Base-by-base conservation (phyloP, 2,329 filamentous ascomycete species). In the Didymella pinodella region DNA sequence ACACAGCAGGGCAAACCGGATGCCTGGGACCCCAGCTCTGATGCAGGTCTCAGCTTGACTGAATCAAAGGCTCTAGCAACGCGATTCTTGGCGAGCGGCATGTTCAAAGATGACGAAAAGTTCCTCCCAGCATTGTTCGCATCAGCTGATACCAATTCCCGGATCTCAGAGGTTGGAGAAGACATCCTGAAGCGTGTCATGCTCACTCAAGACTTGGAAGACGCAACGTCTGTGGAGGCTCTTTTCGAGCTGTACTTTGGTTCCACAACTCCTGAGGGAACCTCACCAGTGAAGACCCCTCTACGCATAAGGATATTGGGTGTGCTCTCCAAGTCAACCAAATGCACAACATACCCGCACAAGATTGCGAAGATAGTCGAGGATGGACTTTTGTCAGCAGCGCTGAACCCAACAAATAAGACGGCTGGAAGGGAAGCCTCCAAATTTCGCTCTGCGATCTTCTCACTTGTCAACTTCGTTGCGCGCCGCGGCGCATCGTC, bases 391-490 rank as follows among this genome's bases (percentile, higher is more conserved):
- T 72, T 83, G 62, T 79, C 82, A 69, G 55, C 73, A 64, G 66
- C 75, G 70, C 59, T 71, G 14, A 70, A 65, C 29, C 66, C 67
- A 18, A 70, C 65, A 16, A 70, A 67, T 31, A 80, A 66, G 70
- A 78, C 82, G 10, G 85, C 84, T 31, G 88, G 88, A 0, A 82
- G 94, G 7, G 93, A 97, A 76, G 87, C 87, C 2, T 85, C 87
- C 1, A 96, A 95, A 74, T 84, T 97, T 10, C 87, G 93, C 65
- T 89, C 88, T 45, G 91, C 93, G 0, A 84, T 97, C 4, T 95
- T 98, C 69, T 86, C 89, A 38, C 96, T 94, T 67, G 86, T 96
- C 55, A 91, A 92, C 50, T 98, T 93, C 86, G 87, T 95, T 11
- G 91, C 93, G 10, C 87, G 90, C 31, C 87, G 92, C 67, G 91